Evolutionary conservation across 129 eudicot genomes (phyloP).

Genomic region (Chrysanthemum seticuspe): DNA sequence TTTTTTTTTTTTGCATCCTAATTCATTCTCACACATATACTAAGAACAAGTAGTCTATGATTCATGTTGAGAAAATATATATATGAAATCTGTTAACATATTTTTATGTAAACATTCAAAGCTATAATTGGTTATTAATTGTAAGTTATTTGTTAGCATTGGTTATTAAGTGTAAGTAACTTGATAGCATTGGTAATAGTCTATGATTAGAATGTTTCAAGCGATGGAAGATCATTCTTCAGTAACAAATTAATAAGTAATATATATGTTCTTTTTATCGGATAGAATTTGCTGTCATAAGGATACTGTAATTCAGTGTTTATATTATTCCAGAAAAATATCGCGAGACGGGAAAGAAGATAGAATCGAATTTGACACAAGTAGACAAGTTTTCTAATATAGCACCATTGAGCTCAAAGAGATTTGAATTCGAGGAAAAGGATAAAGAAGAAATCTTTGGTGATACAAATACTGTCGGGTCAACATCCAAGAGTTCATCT

Average conservation of each 20-base stretch:
- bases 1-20: not conserved
- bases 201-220: too few species aligned
- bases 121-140: too few species aligned
- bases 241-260: too few species aligned
- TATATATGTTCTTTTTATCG: too few species aligned
- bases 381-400: constrained; percentile 49
- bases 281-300: too few species aligned
- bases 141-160: too few species aligned
- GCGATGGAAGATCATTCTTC: too few species aligned
- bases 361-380: constrained; percentile 24
- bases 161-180: too few species aligned
- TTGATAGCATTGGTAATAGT: not conserved
- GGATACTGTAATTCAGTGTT: not conserved
- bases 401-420: constrained; percentile 49
- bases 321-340: constrained; percentile 31
- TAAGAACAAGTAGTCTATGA: not conserved
- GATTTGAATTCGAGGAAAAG: constrained; percentile 42
- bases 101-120: not conserved
- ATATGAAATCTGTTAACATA: not conserved
- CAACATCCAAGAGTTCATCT: constrained; percentile 90
- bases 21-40: not conserved
- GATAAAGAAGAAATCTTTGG: constrained; percentile 63
- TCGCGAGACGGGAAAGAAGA: constrained; percentile 27
- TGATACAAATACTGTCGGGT: constrained; percentile 81
- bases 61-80: not conserved